Percentiles rank a stretch among this genome's conserved stretches.
phyloP scores from a whole-genome alignment of 2,329 filamentous ascomycete genomes.

The Berkeleyomyces basicola region DNA sequence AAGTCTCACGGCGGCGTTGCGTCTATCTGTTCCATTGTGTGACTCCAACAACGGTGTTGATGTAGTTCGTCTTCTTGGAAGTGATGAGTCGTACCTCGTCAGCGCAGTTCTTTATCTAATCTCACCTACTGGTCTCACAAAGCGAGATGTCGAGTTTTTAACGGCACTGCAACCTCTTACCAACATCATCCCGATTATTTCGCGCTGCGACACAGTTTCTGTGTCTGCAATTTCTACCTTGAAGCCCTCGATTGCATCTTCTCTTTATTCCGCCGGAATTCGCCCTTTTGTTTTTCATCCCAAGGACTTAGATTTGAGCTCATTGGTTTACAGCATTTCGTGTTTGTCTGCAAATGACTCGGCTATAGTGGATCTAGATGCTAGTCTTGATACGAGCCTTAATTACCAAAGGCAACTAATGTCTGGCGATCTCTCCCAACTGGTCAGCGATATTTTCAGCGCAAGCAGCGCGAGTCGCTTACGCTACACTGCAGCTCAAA shows the following conservation, averaged over 20 bases:
- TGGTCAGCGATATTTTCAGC: conserved; percentile 64
- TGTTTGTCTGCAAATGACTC: conserved; percentile 31
- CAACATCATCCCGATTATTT: conserved; percentile 71
- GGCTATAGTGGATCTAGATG: conserved; percentile 47
- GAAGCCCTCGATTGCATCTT: conserved; percentile 42
- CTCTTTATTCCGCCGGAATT: conserved; percentile 41
- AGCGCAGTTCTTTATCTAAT: conserved; percentile 77
- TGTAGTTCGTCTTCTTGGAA: conserved; percentile 59
- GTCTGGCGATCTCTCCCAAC: conserved; percentile 50
- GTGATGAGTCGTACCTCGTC: conserved; percentile 66
- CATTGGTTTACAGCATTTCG: conserved; percentile 54
- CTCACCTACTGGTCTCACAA: conserved; percentile 45
- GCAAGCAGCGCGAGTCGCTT: conserved; percentile 64
- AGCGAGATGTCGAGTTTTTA: conserved; percentile 51
- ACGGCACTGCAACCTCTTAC: conserved; percentile 53
- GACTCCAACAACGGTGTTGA: conserved; percentile 30
- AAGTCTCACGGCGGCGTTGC: not conserved
- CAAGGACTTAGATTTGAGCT: not conserved
- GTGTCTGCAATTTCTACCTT: conserved; percentile 36
- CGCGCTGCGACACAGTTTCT: conserved; percentile 56
- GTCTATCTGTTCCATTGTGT: not conserved
- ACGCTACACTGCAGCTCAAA: conserved; percentile 66
- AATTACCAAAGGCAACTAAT: conserved; percentile 73
- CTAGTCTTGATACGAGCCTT: conserved; percentile 80
- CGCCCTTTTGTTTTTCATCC: conserved; percentile 46